Evolutionary conservation across 805 yeast species (phyloP).

Genomic region (Nadsonia fulvescens): DNA sequence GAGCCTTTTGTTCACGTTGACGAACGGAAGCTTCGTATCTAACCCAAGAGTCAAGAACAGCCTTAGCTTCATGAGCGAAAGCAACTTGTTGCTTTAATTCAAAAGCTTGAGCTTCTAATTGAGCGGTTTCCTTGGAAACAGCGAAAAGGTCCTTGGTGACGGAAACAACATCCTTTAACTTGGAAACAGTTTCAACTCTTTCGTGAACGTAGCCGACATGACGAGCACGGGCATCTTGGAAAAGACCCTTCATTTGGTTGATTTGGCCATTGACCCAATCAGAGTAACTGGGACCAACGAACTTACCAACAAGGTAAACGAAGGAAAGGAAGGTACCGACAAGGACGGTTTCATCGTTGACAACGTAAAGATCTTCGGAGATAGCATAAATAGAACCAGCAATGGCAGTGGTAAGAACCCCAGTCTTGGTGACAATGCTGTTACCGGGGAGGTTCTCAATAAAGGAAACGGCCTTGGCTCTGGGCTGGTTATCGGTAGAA

Average conservation of each 20-base stretch:
- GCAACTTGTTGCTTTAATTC: conserved; percentile 84
- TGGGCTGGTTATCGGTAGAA: conserved; percentile 44
- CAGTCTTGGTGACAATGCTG: conserved; percentile 76
- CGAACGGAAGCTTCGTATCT: conserved; percentile 94
- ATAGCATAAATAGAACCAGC: conserved; percentile 91
- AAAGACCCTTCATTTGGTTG: conserved; percentile 59
- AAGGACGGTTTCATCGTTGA: conserved; percentile 86
- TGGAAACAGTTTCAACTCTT: conserved; percentile 75
- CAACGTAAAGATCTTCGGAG: conserved; percentile 78
- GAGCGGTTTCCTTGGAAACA: conserved; percentile 90
- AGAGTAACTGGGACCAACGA: conserved; percentile 85
- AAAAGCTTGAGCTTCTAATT: conserved; percentile 85
- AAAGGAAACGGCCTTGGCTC: conserved; percentile 76
- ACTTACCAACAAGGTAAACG: conserved; percentile 59
- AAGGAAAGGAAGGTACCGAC: conserved; percentile 66
- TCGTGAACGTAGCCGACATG: conserved; percentile 87
- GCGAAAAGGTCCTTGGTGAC: conserved; percentile 86
- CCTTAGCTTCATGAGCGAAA: conserved; percentile 77
- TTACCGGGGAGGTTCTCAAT: conserved; percentile 89
- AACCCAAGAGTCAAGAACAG: conserved; percentile 96
- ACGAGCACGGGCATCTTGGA: conserved; percentile 74
- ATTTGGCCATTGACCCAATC: conserved; percentile 84
- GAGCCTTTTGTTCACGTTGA: conserved; percentile 87
- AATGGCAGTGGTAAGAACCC: conserved; percentile 82
- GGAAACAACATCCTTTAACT: conserved; percentile 78